phyloP scores from a whole-genome alignment of 176 grass and related monocot genomes.

The Lolium perenne region DNA sequence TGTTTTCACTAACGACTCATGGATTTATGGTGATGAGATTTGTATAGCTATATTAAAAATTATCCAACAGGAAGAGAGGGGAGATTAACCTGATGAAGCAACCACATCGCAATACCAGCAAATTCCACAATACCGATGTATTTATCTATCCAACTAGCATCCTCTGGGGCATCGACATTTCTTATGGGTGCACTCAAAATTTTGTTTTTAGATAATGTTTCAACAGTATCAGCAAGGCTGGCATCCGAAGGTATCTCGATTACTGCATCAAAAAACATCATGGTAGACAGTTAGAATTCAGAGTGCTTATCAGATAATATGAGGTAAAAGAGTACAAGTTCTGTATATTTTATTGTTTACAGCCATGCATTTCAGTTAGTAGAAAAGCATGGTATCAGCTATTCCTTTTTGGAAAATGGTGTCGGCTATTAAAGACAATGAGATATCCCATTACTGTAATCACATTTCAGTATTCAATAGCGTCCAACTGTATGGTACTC shows the following conservation, averaged over 20 bases:
- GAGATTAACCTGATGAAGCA: constrained; percentile 85
- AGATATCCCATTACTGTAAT: constrained; percentile 1
- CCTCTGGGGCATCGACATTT: constrained; percentile 82
- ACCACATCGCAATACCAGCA: constrained; percentile 88
- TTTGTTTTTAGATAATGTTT: constrained; percentile 93
- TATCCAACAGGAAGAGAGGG: not conserved
- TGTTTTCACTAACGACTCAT: constrained; percentile 5
- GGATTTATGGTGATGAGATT: not conserved
- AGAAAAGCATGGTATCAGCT: not conserved
- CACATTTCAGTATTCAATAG: not conserved
- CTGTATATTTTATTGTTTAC: not conserved
- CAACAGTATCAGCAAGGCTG: constrained; percentile 78
- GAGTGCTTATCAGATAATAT: constrained; percentile 7
- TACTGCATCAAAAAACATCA: constrained; percentile 55
- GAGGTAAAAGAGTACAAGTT: not conserved
- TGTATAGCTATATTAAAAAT: not conserved
- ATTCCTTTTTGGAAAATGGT: no score
- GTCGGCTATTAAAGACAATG: not conserved
- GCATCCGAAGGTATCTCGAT: constrained; percentile 86
- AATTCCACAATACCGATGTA: constrained; percentile 97
- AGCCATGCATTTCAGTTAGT: not conserved
- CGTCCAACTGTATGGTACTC: no score
- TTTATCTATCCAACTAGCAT: constrained; percentile 96
- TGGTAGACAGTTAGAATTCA: constrained; percentile 7
- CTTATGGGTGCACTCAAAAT: constrained; percentile 90